These are phyloP conservation scores for Litchi chinensis DNA, from an alignment of 345 rosid species.

Conservation along the genomic window DNA sequence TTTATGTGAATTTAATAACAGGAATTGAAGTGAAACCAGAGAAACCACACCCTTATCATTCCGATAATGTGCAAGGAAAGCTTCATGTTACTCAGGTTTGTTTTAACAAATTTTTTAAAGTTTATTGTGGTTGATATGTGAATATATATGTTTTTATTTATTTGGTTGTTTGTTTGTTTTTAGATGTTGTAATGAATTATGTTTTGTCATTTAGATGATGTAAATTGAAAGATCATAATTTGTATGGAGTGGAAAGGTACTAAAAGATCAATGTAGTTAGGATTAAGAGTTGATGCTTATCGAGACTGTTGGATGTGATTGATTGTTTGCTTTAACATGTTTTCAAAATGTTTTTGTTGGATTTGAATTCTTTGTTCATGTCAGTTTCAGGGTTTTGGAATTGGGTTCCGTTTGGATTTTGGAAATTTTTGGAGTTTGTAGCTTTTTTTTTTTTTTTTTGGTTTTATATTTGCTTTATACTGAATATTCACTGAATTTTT, in stretches of 20 bases:
- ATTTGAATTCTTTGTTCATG: not conserved
- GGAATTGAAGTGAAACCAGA: conserved; percentile 94
- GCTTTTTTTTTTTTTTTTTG: not conserved
- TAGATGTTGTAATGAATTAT: not conserved
- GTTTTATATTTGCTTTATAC: not conserved
- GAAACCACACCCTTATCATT: conserved; percentile 62
- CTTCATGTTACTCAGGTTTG: conserved; percentile 85
- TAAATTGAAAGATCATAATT: not conserved
- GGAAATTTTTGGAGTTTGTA: not conserved
- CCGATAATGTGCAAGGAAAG: conserved; percentile 58
- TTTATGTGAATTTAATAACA: conserved; percentile 25
- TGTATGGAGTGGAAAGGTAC: not conserved
- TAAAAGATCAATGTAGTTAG: no score
- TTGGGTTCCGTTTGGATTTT: not conserved
- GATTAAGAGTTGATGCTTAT: not conserved
- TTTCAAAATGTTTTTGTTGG: not conserved
- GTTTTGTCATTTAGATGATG: not conserved
- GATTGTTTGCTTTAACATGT: no score
- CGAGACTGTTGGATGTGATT: not conserved
- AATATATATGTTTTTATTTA: no score
- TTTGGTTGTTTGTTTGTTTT: not conserved
- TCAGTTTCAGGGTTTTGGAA: no score
- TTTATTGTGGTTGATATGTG: not conserved
- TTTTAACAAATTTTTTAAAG: not conserved
- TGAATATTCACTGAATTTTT: not conserved